These are phyloP conservation scores for Aspergillus homomorphus DNA, from an alignment of 495 filamentous ascomycete species.

Conservation along the genomic window DNA sequence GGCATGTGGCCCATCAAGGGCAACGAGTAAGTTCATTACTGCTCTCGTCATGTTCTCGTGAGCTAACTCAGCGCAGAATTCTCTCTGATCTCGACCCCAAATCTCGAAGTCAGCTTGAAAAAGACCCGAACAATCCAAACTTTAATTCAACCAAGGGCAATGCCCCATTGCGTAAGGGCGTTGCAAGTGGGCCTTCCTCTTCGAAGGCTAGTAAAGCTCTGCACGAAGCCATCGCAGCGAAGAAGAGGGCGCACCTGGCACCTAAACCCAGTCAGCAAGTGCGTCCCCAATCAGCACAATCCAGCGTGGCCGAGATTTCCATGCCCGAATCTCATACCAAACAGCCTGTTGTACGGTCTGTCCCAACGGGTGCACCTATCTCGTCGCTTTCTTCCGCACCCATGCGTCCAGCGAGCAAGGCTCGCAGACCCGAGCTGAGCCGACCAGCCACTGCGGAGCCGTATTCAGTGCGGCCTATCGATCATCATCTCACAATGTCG, in stretches of 20 bases:
- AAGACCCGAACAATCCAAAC: constrained; percentile 77
- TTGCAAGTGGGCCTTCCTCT: constrained; percentile 53
- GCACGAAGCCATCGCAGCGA: constrained; percentile 78
- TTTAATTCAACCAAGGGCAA: constrained; percentile 37
- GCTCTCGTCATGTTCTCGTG: not conserved
- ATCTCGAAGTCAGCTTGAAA: constrained; percentile 70
- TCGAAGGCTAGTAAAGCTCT: constrained; percentile 52
- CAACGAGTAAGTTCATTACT: constrained; percentile 54
- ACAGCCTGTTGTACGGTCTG: constrained; percentile 28
- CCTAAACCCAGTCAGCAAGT: constrained; percentile 59
- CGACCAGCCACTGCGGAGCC: constrained; percentile 60
- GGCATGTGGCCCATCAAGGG: constrained; percentile 72
- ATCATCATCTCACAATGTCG: too few relatives aligned
- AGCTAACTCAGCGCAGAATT: constrained; percentile 54
- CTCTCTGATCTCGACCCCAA: constrained; percentile 70
- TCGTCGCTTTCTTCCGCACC: constrained; percentile 58
- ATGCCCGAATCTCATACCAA: too few relatives aligned
- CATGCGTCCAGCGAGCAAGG: constrained; percentile 50
- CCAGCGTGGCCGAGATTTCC: constrained; percentile 51
- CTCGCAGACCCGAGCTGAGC: constrained; percentile 26
- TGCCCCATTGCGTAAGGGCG: constrained; percentile 38
- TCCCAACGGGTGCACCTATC: constrained; percentile 31
- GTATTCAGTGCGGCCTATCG: constrained; percentile 38
- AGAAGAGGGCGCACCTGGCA: constrained; percentile 59
- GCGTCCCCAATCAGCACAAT: constrained; percentile 71